Evolutionary conservation across 1,139 yeast genomes (phyloP).

Genomic region (Blastobotrys petasosporus): DNA sequence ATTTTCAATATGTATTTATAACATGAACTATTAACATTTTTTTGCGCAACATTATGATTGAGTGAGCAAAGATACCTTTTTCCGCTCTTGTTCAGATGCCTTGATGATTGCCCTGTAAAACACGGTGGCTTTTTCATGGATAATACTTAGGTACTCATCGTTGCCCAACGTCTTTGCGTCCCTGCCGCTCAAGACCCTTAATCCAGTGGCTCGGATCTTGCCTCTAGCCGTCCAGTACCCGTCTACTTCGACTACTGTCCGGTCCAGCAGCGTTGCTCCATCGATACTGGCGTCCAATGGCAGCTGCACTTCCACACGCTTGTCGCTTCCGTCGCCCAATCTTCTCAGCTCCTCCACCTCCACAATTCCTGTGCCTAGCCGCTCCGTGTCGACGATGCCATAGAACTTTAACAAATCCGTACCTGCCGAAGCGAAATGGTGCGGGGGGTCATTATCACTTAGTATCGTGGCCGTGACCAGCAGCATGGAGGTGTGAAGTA

Average conservation of each 20-base stretch:
- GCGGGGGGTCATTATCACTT: no score
- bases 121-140: conserved; percentile 2
- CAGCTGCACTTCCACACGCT: background rate
- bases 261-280: background rate
- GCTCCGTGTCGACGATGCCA: no score
- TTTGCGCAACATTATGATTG: no score
- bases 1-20: background rate
- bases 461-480: no score
- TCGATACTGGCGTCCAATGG: background rate
- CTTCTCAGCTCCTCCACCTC: background rate
- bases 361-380: background rate
- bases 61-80: background rate
- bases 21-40: no score
- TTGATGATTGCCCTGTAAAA: background rate
- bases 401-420: no score
- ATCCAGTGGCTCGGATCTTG: background rate
- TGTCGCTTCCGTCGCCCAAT: background rate
- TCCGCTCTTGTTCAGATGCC: background rate
- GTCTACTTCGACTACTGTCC: conserved; percentile 3
- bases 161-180: conserved; percentile 2
- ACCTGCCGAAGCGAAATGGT: no score
- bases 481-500: no score
- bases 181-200: background rate
- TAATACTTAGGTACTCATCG: conserved; percentile 1
- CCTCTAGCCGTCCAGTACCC: conserved; percentile 9